Evolutionary conservation across 2,329 filamentous ascomycete genomes (phyloP).

Genomic region (Aquanectria penicillioides): DNA sequence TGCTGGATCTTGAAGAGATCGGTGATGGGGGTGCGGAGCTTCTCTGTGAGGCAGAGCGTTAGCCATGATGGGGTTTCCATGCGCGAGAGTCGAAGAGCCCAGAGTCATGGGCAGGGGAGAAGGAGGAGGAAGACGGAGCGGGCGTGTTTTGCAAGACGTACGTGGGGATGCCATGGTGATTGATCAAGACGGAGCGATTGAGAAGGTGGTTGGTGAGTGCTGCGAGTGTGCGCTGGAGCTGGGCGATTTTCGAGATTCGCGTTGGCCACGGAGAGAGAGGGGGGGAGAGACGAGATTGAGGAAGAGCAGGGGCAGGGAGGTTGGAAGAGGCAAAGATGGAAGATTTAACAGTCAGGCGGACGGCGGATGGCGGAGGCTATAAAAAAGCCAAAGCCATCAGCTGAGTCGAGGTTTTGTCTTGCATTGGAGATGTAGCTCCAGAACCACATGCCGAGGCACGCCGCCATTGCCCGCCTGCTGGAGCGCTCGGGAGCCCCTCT

Average conservation of each 20-base stretch:
- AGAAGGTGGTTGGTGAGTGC: slow-evolving; percentile 28
- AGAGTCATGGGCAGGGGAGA: slow-evolving; percentile 10
- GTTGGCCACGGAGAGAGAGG: not conserved
- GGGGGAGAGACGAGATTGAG: slow-evolving; percentile 7
- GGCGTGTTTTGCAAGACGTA: too few species aligned
- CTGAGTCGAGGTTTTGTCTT: slow-evolving; percentile 23
- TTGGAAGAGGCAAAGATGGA: not conserved
- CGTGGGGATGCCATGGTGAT: slow-evolving; percentile 80
- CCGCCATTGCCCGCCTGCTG: slow-evolving; percentile 11
- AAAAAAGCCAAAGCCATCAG: slow-evolving; percentile 28
- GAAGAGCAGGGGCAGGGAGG: not conserved
- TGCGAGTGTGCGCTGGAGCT: too few species aligned
- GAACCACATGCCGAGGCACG: slow-evolving; percentile 41
- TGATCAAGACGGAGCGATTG: slow-evolving; percentile 22
- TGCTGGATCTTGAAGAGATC: slow-evolving; percentile 99
- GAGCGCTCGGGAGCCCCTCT: not conserved
- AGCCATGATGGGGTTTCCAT: slow-evolving; percentile 21
- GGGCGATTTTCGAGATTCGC: slow-evolving; percentile 24
- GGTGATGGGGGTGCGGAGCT: slow-evolving; percentile 88
- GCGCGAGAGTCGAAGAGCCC: too few species aligned
- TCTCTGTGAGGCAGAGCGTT: slow-evolving; percentile 42
- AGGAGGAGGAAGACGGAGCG: slow-evolving; percentile 6
- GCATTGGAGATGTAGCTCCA: slow-evolving; percentile 2
- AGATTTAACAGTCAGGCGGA: not conserved
- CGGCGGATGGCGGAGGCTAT: slow-evolving; percentile 24